phyloP scores from a whole-genome alignment of 306 rosid species.

The Herpetospermum pedunculosum region DNA sequence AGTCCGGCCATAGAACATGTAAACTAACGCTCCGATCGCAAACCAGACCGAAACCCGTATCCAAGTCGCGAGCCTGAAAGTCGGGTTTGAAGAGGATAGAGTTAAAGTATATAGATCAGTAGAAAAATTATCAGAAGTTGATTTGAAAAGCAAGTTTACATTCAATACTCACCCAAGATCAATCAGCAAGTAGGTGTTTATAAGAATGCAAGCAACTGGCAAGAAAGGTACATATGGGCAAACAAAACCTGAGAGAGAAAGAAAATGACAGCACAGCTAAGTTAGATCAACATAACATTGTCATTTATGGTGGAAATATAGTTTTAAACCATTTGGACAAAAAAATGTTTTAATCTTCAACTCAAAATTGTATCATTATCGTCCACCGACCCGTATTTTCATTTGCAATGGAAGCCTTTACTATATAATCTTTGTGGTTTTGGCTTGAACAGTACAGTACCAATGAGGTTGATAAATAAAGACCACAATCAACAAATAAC shows the following conservation, averaged over 20 bases:
- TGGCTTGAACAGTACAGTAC: neutral
- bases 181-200: slow-evolving; percentile 63
- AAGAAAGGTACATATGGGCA: slow-evolving; percentile 83
- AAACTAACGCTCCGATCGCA: slow-evolving; percentile 35
- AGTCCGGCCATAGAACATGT: slow-evolving; percentile 43
- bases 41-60: slow-evolving; percentile 47
- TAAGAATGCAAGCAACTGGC: slow-evolving; percentile 58
- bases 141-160: neutral
- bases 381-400: neutral
- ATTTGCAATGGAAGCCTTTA: neutral
- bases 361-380: neutral
- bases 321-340: neutral
- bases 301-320: neutral
- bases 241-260: slow-evolving; percentile 54
- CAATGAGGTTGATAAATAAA: neutral
- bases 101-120: neutral
- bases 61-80: slow-evolving; percentile 47
- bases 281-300: neutral
- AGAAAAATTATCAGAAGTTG: neutral
- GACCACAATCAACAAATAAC: neutral
- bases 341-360: neutral
- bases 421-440: neutral
- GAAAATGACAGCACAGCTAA: neutral
- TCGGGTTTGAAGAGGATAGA: neutral
- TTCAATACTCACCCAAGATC: slow-evolving; percentile 58